Evolutionary conservation across 2,329 filamentous ascomycete genomes (phyloP), one percentile per base, ranked within the genome.

Genomic region (Penicillium oxalicum): DNA sequence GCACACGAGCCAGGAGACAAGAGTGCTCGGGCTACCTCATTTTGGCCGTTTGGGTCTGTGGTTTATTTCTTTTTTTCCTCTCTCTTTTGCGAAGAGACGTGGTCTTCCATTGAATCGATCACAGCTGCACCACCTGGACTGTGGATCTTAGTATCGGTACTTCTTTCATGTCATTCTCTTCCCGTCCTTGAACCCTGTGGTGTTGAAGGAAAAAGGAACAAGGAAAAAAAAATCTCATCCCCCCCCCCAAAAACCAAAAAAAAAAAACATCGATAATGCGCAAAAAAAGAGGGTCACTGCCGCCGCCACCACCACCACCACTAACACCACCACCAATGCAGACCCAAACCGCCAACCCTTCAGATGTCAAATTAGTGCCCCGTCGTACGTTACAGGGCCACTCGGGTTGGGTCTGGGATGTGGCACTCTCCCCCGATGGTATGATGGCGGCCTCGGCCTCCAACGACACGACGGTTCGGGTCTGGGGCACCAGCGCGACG

Each of bases 351-450:
- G 27, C 44, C 44, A 40, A 35, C 36, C 40, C 44, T 35, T 27
- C 37, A 40, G 44, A 46, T 40, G 37, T 35, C 44, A 46, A 46
- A 28, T 38, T 46, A 44, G 27, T 46, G 36, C 44, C 44, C 12
- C 37, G 44, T 38, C 36, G 44, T 25, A 47, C 36, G n/a, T 48
- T 52, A 37, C 44, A 47, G 32, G 50, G 50, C 44, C 50, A 52
- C 35, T 44, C 44, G n/a, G 37, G 41, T 35, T 39, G 34, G 33
- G 49, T 57, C 9, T 34, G 34, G 36, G 41, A 43, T 36, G 45
- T 50, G 43, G 46, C 44, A 37, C 44, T 57, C 36, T 48, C 50
- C 9, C 40, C 49, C 9, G 44, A 57, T 50, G 47, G 45, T 18
- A 43, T 26, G 24, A 32, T 27, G n/a, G 37, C 52, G 7, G 48